Evolutionary conservation across 139 green algal genomes (phyloP).

Genomic region (Tetraselmis striata): DNA sequence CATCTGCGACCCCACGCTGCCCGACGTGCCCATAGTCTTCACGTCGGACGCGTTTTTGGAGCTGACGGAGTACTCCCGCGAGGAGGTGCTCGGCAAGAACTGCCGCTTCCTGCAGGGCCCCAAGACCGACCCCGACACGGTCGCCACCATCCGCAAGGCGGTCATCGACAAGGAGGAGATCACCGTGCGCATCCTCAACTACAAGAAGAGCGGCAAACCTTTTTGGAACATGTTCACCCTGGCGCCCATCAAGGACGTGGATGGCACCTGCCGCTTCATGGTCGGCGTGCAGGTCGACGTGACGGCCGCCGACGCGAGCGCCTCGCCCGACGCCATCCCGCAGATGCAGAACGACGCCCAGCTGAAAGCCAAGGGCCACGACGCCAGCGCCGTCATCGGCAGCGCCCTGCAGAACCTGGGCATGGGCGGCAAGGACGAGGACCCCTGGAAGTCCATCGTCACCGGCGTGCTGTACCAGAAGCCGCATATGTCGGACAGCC

Average conservation of each 20-base stretch:
- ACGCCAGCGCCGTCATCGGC: constrained; percentile 38
- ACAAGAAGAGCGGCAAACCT: constrained; percentile 70
- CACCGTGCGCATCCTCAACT: constrained; percentile 92
- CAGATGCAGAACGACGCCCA: constrained; percentile 28
- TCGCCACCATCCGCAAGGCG: constrained; percentile 71
- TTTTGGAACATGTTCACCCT: constrained; percentile 99
- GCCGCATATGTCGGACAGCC: constrained; percentile 41
- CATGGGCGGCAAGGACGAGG: constrained; percentile 18
- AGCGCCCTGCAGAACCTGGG: constrained; percentile 45
- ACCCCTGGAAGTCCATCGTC: constrained; percentile 60
- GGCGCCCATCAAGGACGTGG: constrained; percentile 78
- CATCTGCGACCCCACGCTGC: constrained; percentile 91
- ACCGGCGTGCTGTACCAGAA: constrained; percentile 30
- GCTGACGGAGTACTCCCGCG: constrained; percentile 83
- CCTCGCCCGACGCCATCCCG: background rate
- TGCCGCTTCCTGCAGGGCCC: constrained; percentile 83
- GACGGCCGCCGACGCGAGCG: constrained; percentile 30
- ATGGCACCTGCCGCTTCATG: constrained; percentile 79
- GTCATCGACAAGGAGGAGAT: constrained; percentile 61
- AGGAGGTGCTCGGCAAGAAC: constrained; percentile 94
- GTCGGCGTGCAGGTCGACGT: constrained; percentile 79
- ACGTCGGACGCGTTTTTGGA: constrained; percentile 86
- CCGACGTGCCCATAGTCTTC: constrained; percentile 97
- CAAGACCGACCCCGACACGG: constrained; percentile 69
- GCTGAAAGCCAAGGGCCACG: no score